Conservation (phyloP, 1,284 basidiomycete species). For the Uromyces viciae-fabae region DNA sequence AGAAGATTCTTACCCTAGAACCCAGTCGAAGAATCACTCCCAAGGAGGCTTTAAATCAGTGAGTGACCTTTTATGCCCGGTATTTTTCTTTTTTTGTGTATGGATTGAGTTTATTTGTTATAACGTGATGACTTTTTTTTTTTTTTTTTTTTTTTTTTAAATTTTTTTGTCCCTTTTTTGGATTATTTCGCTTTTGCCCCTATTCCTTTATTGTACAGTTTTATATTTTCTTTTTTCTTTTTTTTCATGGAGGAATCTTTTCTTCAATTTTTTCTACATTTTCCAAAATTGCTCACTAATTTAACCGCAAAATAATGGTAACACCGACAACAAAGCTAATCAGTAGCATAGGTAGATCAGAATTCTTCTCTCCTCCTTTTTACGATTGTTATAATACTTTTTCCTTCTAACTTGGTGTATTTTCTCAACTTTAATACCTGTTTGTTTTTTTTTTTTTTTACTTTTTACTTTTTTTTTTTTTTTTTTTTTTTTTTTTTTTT, state of each 20-base stretch:
- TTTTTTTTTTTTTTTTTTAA: neutral
- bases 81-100: neutral
- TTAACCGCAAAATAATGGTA: no score
- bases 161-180: neutral
- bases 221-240: neutral
- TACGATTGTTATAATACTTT: no score
- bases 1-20: conserved; percentile 87
- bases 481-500: neutral
- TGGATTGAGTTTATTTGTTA: neutral
- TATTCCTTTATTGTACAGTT: neutral
- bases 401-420: no score
- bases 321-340: no score
- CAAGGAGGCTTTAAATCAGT: conserved; percentile 76
- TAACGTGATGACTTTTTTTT: neutral
- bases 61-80: neutral
- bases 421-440: no score
- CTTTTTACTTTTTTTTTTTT: neutral
- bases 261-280: no score
- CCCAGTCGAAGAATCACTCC: conserved; percentile 78
- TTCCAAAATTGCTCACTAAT: no score
- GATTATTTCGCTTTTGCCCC: neutral
- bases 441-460: neutral
- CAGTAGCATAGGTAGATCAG: no score
- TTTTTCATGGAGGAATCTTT: no score
- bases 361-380: no score